These are phyloP conservation scores for Chaetomiaceae sp. DNA, from an alignment of 2,329 filamentous ascomycete genomes.

Conservation along the genomic window DNA sequence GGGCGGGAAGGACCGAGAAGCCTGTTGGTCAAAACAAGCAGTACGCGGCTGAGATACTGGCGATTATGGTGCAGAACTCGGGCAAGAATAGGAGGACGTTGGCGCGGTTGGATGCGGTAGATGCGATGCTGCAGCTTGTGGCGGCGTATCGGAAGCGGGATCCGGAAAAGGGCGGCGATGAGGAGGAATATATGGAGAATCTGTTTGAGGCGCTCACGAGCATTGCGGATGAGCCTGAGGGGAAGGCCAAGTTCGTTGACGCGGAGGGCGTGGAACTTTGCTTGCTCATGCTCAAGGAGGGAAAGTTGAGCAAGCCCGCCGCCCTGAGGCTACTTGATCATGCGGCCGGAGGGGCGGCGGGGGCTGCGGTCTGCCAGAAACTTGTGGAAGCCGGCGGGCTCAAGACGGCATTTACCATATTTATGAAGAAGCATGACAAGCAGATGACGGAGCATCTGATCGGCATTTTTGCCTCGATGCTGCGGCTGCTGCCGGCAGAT, in stretches of 20 bases:
- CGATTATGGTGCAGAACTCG: conserved; percentile 79
- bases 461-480: conserved; percentile 76
- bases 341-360: conserved; percentile 56
- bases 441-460: conserved; percentile 73
- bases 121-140: conserved; percentile 75
- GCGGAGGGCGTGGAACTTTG: conserved; percentile 90
- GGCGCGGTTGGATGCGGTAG: conserved; percentile 65
- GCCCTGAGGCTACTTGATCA: conserved; percentile 83
- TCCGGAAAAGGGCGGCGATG: conserved; percentile 77
- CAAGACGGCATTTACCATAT: conserved; percentile 78
- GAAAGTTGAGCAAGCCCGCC: conserved; percentile 73
- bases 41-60: conserved; percentile 86
- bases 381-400: conserved; percentile 80
- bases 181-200: conserved; percentile 94
- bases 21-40: conserved; percentile 85
- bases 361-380: conserved; percentile 63
- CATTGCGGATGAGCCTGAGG: conserved; percentile 67
- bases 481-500: conserved; percentile 73
- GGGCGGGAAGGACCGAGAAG: conserved; percentile 66
- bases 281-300: conserved; percentile 86
- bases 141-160: conserved; percentile 82
- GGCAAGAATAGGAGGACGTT: conserved; percentile 60
- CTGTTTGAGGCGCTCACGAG: conserved; percentile 83
- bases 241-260: conserved; percentile 78
- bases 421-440: conserved; percentile 75